Base-by-base conservation (phyloP, 805 yeast genomes). In the Metschnikowia vanudenii region DNA sequence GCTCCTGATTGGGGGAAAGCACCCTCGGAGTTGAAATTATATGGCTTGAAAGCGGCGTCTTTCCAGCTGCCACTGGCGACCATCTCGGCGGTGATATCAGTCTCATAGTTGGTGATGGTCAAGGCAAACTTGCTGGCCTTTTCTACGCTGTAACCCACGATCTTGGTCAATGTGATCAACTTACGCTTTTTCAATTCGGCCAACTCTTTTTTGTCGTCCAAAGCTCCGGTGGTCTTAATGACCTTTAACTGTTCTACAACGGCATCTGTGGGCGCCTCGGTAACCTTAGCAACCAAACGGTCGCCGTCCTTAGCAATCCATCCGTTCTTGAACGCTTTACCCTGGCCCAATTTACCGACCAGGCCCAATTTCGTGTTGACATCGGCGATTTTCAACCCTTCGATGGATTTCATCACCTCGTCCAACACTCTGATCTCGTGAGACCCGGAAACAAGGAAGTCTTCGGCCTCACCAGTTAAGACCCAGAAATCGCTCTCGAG, bases 1-100 rank as follows among this genome's bases (percentile, higher is more conserved):
- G 98, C 96, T 64, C 99, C 99, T 20, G 95, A 79, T 34, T 73
- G 75, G 41, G 97, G 92, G 53, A 75, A 73, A 37, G 87, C 79
- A 65, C 99, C 99, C 74, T 94, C 96, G 43, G 98, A 88, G 63
- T 88, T 81, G 78, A 94, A 94, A 74, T 94, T 94, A 73, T 92
- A 94, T 24, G 96, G 91, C 73, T 95, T 94, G 79, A 95, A 94
- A 56, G 85, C 71, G 41, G 88, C 82, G 39, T 78, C 74, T 63
- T 86, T 81, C 96, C 97, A 94, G 19, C 85, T 69, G 19, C 95
- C 94, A 37, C 80, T 74, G 56, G 78, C 74, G 45, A 94, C 75
- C 99, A 94, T 92, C 43, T 95, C 99, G 50, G 88, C 76, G 30
- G 99, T 94, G 56, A 94, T 76, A 63, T 94, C 99, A 11, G 99